Evolutionary conservation across 306 rosid genomes (phyloP), one percentile per base, ranked within the genome.

Genomic region (Corylus americana): DNA sequence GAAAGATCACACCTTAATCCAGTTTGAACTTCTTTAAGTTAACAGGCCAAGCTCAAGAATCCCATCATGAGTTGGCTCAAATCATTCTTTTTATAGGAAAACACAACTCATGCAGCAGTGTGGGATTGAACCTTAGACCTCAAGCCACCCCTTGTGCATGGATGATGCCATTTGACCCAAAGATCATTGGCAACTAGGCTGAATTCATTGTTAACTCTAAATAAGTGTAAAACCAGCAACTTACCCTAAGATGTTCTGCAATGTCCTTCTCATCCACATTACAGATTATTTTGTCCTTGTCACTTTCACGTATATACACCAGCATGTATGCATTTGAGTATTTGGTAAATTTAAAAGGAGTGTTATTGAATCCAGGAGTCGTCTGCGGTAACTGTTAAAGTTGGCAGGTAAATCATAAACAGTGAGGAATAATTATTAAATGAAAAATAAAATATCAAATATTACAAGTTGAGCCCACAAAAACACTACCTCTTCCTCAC

Each of bases 281-380:
- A 85, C 99, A 96, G 78, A 96, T 91, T 83, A 96, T 89, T 87
- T 96, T 93, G 69, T 96, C 99, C 88, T 81, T 96, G 92, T 96
- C 99, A 86, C 92, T 87, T 79, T 96, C 99, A 58, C 99, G 99
- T 45, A 96, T 93, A 75, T 96, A 96, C 77, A 96, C 99, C 81
- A 96, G 96, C 99, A 96, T 96, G 77, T 96, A 96, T 35, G 99
- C 99, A 78, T 96, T 96, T 78, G 99, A 96, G 78, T 93, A 96
- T 74, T 96, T 96, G 70, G 99, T 96, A 79, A 96, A 96, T 80
- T 93, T 96, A 83, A 93, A 96, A 71, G 97, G 99, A 83, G 98
- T 77, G 70, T 96, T 96, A 73, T 96, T 96, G 90, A 93, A 96
- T 70, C 99, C 99, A 86, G 99, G 99, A 89, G 93, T 96, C 51